phyloP scores from a whole-genome alignment of 2,329 filamentous ascomycete species.

The Phialophora expanda region DNA sequence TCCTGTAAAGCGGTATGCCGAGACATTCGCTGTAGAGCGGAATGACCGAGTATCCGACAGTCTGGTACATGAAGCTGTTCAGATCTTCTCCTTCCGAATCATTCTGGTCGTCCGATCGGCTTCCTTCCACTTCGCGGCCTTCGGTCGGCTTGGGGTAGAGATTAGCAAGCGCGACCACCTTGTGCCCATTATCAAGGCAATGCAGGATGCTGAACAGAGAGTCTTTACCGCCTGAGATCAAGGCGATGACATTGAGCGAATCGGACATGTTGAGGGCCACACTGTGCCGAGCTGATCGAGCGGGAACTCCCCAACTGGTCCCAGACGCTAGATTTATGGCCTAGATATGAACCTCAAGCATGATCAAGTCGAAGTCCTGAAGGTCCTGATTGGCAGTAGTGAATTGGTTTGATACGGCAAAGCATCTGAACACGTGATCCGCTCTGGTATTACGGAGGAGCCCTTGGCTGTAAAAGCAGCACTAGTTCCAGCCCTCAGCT shows the following conservation, averaged over 20 bases:
- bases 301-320: neutral
- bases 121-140: neutral
- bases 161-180: slow-evolving; percentile 86
- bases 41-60: slow-evolving; percentile 85
- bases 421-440: neutral
- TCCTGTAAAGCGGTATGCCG: slow-evolving; percentile 80
- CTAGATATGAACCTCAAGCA: neutral
- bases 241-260: slow-evolving; percentile 75
- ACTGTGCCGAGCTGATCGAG: neutral
- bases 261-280: slow-evolving; percentile 2
- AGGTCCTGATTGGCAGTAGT: neutral
- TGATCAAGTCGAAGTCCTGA: neutral
- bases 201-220: slow-evolving; percentile 93
- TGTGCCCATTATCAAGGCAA: slow-evolving; percentile 83
- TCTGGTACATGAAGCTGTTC: slow-evolving; percentile 99
- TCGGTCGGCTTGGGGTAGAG: slow-evolving; percentile 67
- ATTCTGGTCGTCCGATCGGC: slow-evolving; percentile 10
- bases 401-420: neutral
- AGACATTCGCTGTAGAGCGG: slow-evolving; percentile 82
- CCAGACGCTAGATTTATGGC: neutral
- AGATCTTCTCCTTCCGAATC: slow-evolving; percentile 66
- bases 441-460: neutral
- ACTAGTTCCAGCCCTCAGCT: neutral
- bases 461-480: neutral
- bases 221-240: slow-evolving; percentile 97